Evolutionary conservation across 2,329 filamentous ascomycete genomes (phyloP), one percentile per base, ranked within the genome.

Genomic region (Scedosporium aurantiacum): DNA sequence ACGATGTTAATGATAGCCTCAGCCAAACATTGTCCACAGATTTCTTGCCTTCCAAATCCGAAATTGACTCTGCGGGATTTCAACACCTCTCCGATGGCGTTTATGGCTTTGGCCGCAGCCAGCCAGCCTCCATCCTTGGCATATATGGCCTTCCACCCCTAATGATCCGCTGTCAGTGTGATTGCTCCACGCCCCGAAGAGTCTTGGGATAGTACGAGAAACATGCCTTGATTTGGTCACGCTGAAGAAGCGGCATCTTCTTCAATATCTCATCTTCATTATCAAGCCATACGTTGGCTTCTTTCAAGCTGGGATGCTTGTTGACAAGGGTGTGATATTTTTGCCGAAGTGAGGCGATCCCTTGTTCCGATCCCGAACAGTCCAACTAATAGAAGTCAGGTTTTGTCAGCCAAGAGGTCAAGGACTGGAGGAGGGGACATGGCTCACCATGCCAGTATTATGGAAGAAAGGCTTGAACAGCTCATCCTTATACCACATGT

Each of bases 101-200:
- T 73, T 67, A 78, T 78, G 18, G 76, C 76, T 65, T 78, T 76
- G 5, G 72, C 74, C 21, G 76, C 76, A 23, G 76, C 76, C 16
- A 79, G 68, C 77, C 77, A 79, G 55, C 77, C 77, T 25, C 76
- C 76, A 60, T 78, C 75, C 3, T 66, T 58, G 61, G 72, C 75
- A 58, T 69, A 77, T 18, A 79, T 68, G 7, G 72, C 77, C 66
- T 78, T 78, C 76, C 77, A 79, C 3, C 75, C 76, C 69, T 73
- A 8, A 0, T 37, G 8, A 14, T 56, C 23, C 62, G 50, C 5
- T 47, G 23, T 40, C 10, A 32, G n/a, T 65, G 7, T 3, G 8
- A 55, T n/a, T 14, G 28, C 10, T 12, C 32, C 55, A 12, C 1
- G 28, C 16, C 28, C 16, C 21, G n/a, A 3, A 16, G 10, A 27